Evolutionary conservation across 2,329 filamentous ascomycete species (phyloP), one percentile per base, ranked within the genome.

Genomic region (Mollisia scopiformis): DNA sequence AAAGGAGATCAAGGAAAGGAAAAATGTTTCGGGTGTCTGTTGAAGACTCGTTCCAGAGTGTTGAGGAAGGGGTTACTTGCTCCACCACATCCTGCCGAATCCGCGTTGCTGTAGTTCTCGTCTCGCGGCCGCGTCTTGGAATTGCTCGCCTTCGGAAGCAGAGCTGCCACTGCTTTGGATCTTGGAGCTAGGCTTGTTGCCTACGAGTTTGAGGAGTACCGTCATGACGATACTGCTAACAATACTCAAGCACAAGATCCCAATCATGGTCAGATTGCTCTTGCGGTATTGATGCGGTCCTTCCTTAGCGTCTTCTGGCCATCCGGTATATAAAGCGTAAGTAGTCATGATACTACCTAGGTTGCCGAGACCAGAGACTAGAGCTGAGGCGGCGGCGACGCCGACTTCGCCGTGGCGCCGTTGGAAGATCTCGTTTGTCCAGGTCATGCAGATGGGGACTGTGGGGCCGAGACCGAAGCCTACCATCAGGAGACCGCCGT

Each of bases 361-460:
- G 71, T 97, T 97, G 0, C 93, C 93, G 39, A 96, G 81, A 0
- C 93, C 93, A 0, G 91, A 95, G 0, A 97, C 93, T 11, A 97
- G 81, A 2, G 93, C 93, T 1, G 90, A 87, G 0, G 93, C 92
- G 14, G 93, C 90, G 3, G 93, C 93, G 6, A 97, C 92, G 58
- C 93, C 93, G 23, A 97, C 91, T 75, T 97, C 93, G 50, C 93
- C 92, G 72, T 97, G 93, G 13, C 93, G 89, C 31, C 85, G 84
- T 77, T 96, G 92, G 80, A 97, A 97, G 71, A 96, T 89, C 76
- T 96, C 91, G 64, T 88, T 91, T 31, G 91, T 92, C 93, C 93
- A 96, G 35, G 92, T 89, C 93, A 97, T 97, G 75, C 91, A 94
- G 71, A 94, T 94, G 11, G 93, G 93, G 1, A 96, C 92, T 0